A percentile compares a stretch with the other conserved stretches of the same genome.
Evolutionary conservation across 2,329 filamentous ascomycete species (phyloP).

Genomic region (Blastomyces parvus): DNA sequence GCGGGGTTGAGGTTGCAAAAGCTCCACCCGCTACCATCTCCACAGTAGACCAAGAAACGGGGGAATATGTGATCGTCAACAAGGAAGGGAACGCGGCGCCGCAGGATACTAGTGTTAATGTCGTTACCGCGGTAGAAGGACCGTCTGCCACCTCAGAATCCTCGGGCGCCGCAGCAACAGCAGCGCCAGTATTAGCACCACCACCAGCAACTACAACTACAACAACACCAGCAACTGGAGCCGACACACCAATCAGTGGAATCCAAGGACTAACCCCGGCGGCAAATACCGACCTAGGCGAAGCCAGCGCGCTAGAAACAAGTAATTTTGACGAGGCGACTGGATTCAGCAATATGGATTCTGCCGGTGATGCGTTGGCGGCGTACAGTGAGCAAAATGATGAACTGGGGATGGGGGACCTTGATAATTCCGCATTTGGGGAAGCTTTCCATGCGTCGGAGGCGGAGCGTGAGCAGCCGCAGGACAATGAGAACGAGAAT

Average conservation of each 20-base stretch:
- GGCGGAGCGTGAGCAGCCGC: slow-evolving; percentile 34
- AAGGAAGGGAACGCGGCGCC: slow-evolving; percentile 42
- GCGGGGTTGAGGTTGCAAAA: slow-evolving; percentile 40
- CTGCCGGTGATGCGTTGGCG: slow-evolving; percentile 61
- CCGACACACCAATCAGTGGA: slow-evolving; percentile 19
- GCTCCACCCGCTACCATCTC: slow-evolving; percentile 31
- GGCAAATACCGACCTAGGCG: slow-evolving; percentile 21
- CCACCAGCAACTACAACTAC: slow-evolving; percentile 7
- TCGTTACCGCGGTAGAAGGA: slow-evolving; percentile 4
- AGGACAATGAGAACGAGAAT: slow-evolving; percentile 20
- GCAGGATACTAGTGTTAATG: slow-evolving; percentile 12
- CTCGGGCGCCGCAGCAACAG: slow-evolving; percentile 8
- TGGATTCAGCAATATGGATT: slow-evolving; percentile 48
- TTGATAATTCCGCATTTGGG: slow-evolving; percentile 74
- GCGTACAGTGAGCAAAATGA: slow-evolving; percentile 54
- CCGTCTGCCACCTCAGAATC: neutral
- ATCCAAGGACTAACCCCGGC: slow-evolving; percentile 20
- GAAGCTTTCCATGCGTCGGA: slow-evolving; percentile 63
- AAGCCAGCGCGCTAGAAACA: slow-evolving; percentile 25
- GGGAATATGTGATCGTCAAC: slow-evolving; percentile 68
- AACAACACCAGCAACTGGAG: slow-evolving; percentile 15
- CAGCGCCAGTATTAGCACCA: slow-evolving; percentile 3
- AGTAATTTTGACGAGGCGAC: slow-evolving; percentile 34
- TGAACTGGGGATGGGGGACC: slow-evolving; percentile 47
- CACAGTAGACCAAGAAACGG: slow-evolving; percentile 39